Evolutionary conservation across 2,329 filamentous ascomycete species (phyloP).

Genomic region (Stagonosporopsis cucurbitacearum): DNA sequence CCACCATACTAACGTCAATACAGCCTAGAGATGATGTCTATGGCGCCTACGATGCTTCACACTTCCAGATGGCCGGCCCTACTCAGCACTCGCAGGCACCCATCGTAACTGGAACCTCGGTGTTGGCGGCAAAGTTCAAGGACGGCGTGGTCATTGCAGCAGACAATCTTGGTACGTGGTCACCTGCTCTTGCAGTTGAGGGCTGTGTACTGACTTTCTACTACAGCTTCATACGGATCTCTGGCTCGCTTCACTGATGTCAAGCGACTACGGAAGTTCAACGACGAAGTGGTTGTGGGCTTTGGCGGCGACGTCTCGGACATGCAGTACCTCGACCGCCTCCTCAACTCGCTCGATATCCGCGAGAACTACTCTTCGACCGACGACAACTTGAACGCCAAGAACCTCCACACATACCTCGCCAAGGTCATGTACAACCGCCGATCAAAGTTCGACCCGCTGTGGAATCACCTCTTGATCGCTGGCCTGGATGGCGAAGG

Average conservation of each 20-base stretch:
- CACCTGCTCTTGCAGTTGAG: neutral
- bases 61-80: constrained; percentile 74
- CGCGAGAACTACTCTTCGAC: constrained; percentile 79
- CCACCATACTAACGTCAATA: constrained; percentile 31
- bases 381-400: constrained; percentile 73
- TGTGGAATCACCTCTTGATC: constrained; percentile 96
- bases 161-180: constrained; percentile 82
- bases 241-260: constrained; percentile 94
- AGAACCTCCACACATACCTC: constrained; percentile 96
- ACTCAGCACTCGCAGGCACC: constrained; percentile 85
- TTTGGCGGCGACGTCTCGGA: constrained; percentile 98
- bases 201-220: constrained; percentile 16
- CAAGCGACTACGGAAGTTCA: constrained; percentile 91
- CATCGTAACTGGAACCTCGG: constrained; percentile 95
- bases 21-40: constrained; percentile 98
- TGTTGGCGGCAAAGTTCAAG: constrained; percentile 93
- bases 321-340: constrained; percentile 97
- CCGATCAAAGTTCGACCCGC: constrained; percentile 91
- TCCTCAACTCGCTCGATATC: constrained; percentile 85
- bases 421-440: constrained; percentile 95
- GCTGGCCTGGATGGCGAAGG: constrained; percentile 79
- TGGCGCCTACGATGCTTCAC: constrained; percentile 87
- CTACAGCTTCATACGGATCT: constrained; percentile 90
- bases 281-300: constrained; percentile 81
- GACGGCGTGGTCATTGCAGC: constrained; percentile 95